Base-by-base conservation (phyloP, 345 rosid genomes). In the Populus alba region DNA sequence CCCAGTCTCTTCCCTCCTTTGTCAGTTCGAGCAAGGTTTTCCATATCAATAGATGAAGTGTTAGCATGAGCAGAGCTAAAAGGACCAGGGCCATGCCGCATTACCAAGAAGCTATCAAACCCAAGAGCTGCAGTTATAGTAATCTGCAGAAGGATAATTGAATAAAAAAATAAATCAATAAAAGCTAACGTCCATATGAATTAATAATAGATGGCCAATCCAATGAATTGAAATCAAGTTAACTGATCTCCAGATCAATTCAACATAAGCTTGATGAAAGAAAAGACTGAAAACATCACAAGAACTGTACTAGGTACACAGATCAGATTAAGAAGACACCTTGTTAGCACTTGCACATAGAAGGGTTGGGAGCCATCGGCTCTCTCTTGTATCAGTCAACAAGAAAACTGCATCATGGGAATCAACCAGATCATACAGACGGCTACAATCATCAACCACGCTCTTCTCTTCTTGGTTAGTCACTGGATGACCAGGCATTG, bases 31-130 rank as follows among this genome's bases (percentile, higher is more conserved):
- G 81, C 81, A 78, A 90, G 87, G 76, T 81, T 89, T 70, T 81
- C 85, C 84, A 85, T 59, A 51, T 73, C 83, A 55, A 80, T 84
- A 33, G 92, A 77, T 69, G 87, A 66, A 66, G 85, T 74, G 73
- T 67, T 72, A 18, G 47, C 72, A 69, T 55, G 47, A 61, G 69
- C 47, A 74, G 76, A 68, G 77, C 80, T 78, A 66, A 87, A 81
- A 76, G 97, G 97, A 78, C 94, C 97, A 33, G 95, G 88, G n/a
- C 98, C 99, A 86, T 96, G 99, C 35, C 98, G 92, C 97, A 96
- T 92, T 43, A 96, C 99, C 87, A 94, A 88, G 87, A 91, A 92
- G 85, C 99, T 94, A 74, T 96, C 99, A 75, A 94, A 96, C 75
- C 99, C 97, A 53, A 96, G 88, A 83, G 97, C 98, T n/a, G 97